These are phyloP conservation scores for Moesziomyces sp. DNA, from an alignment of 1,284 basidiomycete genomes.

Conservation along the genomic window DNA sequence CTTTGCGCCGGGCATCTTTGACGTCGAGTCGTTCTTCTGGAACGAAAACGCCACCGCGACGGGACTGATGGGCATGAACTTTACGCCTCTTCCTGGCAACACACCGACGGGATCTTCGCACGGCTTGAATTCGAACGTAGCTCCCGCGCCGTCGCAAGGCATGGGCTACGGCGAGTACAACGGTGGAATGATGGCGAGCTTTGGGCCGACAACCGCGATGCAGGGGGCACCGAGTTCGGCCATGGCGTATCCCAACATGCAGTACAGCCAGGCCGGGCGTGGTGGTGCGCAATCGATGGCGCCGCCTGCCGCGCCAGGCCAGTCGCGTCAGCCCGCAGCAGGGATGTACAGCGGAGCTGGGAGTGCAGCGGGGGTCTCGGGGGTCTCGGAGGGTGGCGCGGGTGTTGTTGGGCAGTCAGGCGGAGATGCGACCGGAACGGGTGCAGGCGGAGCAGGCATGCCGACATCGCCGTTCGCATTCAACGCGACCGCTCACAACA, in stretches of 20 bases:
- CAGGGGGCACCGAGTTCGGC: background rate
- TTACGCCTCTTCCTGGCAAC: background rate
- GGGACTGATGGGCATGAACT: constrained; percentile 25
- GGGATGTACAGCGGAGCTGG: background rate
- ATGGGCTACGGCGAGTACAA: background rate
- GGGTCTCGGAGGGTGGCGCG: background rate
- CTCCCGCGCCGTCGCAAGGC: too few species aligned
- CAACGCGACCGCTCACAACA: constrained; percentile 26
- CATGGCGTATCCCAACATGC: background rate
- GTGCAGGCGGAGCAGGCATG: constrained; percentile 3
- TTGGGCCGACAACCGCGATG: background rate
- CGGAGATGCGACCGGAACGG: background rate
- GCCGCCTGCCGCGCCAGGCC: too few species aligned
- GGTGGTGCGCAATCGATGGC: background rate
- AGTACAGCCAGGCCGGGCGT: background rate
- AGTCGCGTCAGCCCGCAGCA: background rate
- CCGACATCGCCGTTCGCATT: constrained; percentile 52
- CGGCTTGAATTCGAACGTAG: background rate
- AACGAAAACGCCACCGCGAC: constrained; percentile 49
- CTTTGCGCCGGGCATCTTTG: constrained; percentile 51
- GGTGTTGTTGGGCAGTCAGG: background rate
- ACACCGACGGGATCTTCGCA: background rate
- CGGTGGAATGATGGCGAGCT: background rate
- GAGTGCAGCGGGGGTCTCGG: too few species aligned
- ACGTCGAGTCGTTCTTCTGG: constrained; percentile 59